A percentile compares a stretch with the other conserved stretches of the same genome.
Conservation (phyloP, 805 yeast genomes). For the Wickerhamomyces sydowiorum region DNA sequence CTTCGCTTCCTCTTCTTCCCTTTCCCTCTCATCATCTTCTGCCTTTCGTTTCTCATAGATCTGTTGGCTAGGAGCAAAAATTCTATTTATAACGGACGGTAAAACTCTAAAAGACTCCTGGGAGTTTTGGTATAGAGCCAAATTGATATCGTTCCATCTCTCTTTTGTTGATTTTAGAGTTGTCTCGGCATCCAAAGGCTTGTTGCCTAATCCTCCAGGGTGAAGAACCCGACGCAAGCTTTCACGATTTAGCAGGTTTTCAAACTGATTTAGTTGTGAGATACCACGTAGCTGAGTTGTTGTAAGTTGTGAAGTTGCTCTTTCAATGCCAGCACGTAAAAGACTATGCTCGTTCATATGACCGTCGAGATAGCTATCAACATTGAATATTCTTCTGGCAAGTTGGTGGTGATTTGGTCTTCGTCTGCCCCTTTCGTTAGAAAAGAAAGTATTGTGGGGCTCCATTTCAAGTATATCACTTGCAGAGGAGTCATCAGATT, state of each 20-base stretch:
- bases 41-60: constrained; percentile 25
- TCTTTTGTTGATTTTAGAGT: constrained; percentile 43
- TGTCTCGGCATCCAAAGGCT: constrained; percentile 3
- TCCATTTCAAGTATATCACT: constrained; percentile 8
- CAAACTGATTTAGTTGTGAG: background rate
- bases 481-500: constrained; percentile 11
- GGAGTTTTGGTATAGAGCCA: constrained; percentile 42
- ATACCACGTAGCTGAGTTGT: background rate
- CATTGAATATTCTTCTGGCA: background rate
- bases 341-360: constrained; percentile 9
- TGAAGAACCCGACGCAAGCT: background rate
- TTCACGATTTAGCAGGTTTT: background rate
- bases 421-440: background rate
- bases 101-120: constrained; percentile 30
- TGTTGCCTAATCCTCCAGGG: background rate
- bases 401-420: background rate
- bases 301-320: background rate
- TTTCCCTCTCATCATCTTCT: constrained; percentile 21
- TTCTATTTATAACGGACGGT: constrained; percentile 38
- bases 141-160: constrained; percentile 61
- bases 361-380: constrained; percentile 10
- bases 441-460: constrained; percentile 22
- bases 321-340: background rate
- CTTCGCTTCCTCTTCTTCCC: constrained; percentile 22
- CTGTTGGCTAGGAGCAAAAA: constrained; percentile 44